Evolutionary conservation across 2,329 filamentous ascomycete genomes (phyloP), one percentile per base, ranked within the genome.

Genomic region (Exophiala calicioides): DNA sequence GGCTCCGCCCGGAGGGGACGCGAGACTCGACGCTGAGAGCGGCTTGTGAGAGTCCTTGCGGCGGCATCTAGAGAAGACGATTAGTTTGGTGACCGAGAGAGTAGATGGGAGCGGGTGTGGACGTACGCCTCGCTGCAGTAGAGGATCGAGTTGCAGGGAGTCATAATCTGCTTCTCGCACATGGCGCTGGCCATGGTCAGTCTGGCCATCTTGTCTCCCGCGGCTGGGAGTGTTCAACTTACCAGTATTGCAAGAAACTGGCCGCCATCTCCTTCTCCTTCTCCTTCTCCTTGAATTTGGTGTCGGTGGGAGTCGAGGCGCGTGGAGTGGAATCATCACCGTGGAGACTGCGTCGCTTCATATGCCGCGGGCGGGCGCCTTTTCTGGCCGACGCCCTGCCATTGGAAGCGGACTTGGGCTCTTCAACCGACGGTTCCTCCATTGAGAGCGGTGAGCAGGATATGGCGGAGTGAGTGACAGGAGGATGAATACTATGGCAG

Each of bases 111-210:
- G 24, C 9, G 23, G 43, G 52, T 43, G 45, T 38, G 26, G 36
- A 63, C 71, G 62, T 72, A 83, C 80, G 75, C 76, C 70, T 83
- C 79, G 40, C 79, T 83, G 68, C 81, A 84, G 63, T 84, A 84
- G 33, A 84, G 69, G 30, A 82, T 72, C 12, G 73, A 73, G 60
- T 79, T 78, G 62, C 76, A 76, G 12, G 81, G 81, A 23, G 77
- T 74, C 42, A 79, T 75, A 58, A 84, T 84, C 67, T 84, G 80
- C 63, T 76, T 81, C 64, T 84, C 81, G 65, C 81, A 84, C 60
- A 77, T 81, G 53, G 80, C 76, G 66, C 80, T 84, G 60, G 18
- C 9, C 36, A 43, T 45, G 36, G 48, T 45, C 45, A 58, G 44
- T 59, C 42, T 59, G 58, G 55, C 53, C 45, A 44, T 39, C 18